These are phyloP conservation scores for Colletotrichum somersetense DNA, from an alignment of 2,329 filamentous ascomycete species.

Conservation along the genomic window DNA sequence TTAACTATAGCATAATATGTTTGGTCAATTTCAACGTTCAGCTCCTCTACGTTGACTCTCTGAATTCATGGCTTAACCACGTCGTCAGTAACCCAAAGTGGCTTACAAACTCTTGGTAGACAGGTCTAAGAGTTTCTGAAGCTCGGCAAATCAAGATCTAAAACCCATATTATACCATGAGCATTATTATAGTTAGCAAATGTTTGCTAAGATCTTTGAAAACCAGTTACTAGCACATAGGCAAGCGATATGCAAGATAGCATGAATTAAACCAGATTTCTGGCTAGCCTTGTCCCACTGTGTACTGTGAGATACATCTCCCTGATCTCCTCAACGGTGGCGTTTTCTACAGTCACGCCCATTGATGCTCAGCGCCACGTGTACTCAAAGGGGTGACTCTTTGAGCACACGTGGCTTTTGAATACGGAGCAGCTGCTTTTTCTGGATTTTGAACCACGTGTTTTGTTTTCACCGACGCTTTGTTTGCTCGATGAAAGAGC, in stretches of 20 bases:
- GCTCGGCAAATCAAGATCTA: not conserved
- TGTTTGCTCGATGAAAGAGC: not conserved
- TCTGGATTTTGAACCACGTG: not conserved
- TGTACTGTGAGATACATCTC: not conserved
- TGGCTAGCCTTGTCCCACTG: not conserved
- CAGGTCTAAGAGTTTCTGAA: not conserved
- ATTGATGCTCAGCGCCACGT: not conserved
- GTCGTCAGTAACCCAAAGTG: too few relatives aligned
- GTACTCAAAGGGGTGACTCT: too few relatives aligned
- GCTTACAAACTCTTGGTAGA: too few relatives aligned
- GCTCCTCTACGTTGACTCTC: too few relatives aligned
- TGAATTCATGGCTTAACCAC: too few relatives aligned
- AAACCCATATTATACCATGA: not conserved
- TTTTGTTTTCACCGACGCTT: not conserved
- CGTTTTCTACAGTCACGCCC: not conserved
- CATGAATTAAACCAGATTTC: not conserved
- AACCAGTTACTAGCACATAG: not conserved
- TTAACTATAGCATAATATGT: too few relatives aligned
- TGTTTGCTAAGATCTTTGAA: not conserved
- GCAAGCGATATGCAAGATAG: not conserved
- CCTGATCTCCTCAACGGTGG: not conserved
- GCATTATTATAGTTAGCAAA: fast-evolving
- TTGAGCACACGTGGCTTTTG: not conserved
- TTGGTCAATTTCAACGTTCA: too few relatives aligned
- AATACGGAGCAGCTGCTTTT: not conserved